Evolutionary conservation across 2,329 filamentous ascomycete genomes (phyloP), one percentile per base, ranked within the genome.

Genomic region (Cladosporium austrohemisphaericum): DNA sequence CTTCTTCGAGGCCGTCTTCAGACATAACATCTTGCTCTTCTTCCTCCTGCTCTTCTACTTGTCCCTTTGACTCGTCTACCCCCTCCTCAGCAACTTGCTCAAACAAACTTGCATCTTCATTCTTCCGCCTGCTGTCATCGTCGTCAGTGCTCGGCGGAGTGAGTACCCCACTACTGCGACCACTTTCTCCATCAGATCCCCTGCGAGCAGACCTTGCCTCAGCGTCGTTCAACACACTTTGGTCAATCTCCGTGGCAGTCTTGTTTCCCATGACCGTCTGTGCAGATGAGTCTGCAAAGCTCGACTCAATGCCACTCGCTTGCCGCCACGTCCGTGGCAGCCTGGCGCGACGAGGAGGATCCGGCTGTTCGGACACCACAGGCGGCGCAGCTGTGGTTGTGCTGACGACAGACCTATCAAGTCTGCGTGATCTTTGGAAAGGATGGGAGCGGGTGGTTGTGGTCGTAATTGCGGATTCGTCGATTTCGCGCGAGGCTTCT

Each of bases 261-360:
- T 26, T 11, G 6, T 26, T 26, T 6, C 6, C 25, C 11, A 11
- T 6, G 6, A 6, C 25, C 25, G 25, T 26, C 11, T 11, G 6
- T 26, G 51, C 66, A 14, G 64, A 62, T 41, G 66, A 69, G 33
- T 73, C 68, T 18, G 65, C 61, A 50, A 70, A 69, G 6, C 62
- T 59, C 33, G 66, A 68, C 41, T 71, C 60, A 41, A 56, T 65
- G 4, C 61, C 65, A 28, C 62, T 70, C 16, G 59, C 67, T n/a
- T 68, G 63, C 33, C 71, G 68, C 67, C 71, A 71, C 3, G 70
- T 71, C 13, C 64, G 62, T 28, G 70, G 67, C 22, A 71, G 61
- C 50, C 72, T 73, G 13, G 65, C 57, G 23, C 71, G 65, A 16
- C 62, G 57, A 49, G 70, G 67, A 31, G 60, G 65, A 2, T 54